Percentiles rank a stretch among this genome's conserved stretches.
These are phyloP conservation scores for Lipomyces lipofer DNA, from an alignment of 805 yeast genomes.

Conservation along the genomic window DNA sequence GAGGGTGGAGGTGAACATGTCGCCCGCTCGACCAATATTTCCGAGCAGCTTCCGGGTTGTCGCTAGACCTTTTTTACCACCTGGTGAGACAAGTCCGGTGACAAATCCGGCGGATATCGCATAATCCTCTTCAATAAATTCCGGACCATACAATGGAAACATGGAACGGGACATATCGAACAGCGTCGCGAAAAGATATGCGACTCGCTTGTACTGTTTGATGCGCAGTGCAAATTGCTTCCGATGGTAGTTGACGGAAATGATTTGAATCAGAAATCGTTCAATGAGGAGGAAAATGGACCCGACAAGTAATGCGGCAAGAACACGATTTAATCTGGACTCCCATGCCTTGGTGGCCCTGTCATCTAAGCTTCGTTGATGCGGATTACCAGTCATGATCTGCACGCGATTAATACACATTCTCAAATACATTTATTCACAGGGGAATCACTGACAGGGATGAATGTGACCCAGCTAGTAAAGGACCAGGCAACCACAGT, in stretches of 20 bases:
- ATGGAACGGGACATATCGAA: conserved; percentile 39
- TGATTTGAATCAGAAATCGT: conserved; percentile 41
- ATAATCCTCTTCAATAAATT: conserved; percentile 42
- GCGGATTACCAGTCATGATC: conserved; percentile 26
- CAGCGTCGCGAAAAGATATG: conserved; percentile 36
- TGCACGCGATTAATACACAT: too few species aligned
- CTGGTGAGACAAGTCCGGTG: conserved; percentile 15
- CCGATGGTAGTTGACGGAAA: conserved; percentile 44
- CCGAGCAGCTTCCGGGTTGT: conserved; percentile 8
- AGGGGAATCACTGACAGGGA: conserved; percentile 7
- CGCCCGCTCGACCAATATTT: conserved; percentile 15
- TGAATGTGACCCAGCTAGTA: conserved; percentile 41
- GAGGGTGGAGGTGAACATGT: conserved; percentile 19
- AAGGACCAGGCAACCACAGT: conserved; percentile 42
- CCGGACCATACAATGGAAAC: conserved; percentile 41
- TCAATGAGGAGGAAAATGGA: conserved; percentile 42
- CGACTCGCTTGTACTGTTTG: conserved; percentile 40
- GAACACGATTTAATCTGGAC: conserved; percentile 37
- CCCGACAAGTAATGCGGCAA: conserved; percentile 42
- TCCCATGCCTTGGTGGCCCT: conserved; percentile 40
- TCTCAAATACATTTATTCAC: too few species aligned
- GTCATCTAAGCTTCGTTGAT: conserved; percentile 9
- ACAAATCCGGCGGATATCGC: conserved; percentile 35
- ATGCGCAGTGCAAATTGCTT: conserved; percentile 44
- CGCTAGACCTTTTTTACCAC: conserved; percentile 5